These are phyloP conservation scores for Cytospora paraplurivora DNA, from an alignment of 2,329 filamentous ascomycete genomes.

Conservation along the genomic window DNA sequence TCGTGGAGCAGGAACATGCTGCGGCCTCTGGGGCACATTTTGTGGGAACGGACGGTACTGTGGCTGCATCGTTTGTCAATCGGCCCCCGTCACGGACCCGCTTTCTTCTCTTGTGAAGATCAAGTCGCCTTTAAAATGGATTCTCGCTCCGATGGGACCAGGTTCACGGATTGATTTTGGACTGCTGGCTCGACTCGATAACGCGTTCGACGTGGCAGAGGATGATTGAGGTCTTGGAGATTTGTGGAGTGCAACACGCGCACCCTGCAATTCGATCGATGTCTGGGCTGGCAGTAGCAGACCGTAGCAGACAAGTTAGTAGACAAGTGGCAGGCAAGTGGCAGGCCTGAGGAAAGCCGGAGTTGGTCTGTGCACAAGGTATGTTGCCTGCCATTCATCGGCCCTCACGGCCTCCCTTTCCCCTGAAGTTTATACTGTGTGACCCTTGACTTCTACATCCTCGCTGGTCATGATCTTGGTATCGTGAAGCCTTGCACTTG, in stretches of 20 bases:
- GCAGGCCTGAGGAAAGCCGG: background rate
- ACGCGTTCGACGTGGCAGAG: constrained; percentile 25
- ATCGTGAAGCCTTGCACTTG: too few species aligned
- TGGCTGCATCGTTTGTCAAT: constrained; percentile 49
- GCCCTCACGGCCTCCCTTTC: too few species aligned
- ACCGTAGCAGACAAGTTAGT: background rate
- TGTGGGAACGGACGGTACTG: constrained; percentile 55
- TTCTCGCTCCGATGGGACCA: constrained; percentile 8
- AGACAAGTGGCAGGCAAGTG: background rate
- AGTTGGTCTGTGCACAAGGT: background rate
- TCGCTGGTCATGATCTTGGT: too few species aligned
- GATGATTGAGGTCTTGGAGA: constrained; percentile 12
- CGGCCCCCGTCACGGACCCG: constrained; percentile 12
- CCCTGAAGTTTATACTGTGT: too few species aligned
- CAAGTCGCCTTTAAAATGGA: constrained; percentile 11
- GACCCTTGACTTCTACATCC: too few species aligned
- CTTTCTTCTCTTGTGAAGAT: constrained; percentile 8
- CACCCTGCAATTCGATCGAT: too few species aligned
- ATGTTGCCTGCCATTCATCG: too few species aligned
- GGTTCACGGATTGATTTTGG: background rate
- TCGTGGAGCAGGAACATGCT: constrained; percentile 51
- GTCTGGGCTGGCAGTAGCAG: background rate
- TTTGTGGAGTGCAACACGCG: constrained; percentile 14
- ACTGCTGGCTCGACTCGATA: constrained; percentile 17
- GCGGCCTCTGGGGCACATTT: constrained; percentile 52